Conservation (phyloP, 2,329 filamentous ascomycete species). For the Botrytis pseudocinerea region DNA sequence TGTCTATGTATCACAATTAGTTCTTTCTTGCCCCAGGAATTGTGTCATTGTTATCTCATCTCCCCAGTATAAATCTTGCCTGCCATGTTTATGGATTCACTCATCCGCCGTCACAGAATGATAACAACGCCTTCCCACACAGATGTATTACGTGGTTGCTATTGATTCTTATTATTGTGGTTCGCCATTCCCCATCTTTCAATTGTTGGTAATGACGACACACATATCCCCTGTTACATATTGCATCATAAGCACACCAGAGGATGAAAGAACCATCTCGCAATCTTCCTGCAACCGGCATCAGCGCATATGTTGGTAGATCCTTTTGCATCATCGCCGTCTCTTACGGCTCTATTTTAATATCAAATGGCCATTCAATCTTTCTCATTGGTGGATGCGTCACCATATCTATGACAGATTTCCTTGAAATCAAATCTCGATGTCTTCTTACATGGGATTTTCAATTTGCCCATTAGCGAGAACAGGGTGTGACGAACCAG, state of each 20-base stretch:
- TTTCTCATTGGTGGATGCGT: background rate
- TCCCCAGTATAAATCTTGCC: background rate
- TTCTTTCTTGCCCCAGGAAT: background rate
- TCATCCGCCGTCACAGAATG: background rate
- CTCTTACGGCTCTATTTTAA: background rate
- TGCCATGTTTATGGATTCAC: background rate
- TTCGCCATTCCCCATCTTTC: background rate
- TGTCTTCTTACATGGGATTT: constrained; percentile 2
- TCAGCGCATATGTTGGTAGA: background rate
- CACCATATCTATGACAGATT: background rate
- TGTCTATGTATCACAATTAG: background rate
- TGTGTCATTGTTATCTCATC: constrained; percentile 2
- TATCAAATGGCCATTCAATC: background rate
- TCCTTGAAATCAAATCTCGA: constrained; percentile 2
- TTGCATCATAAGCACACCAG: constrained; percentile 7
- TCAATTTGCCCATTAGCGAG: constrained; percentile 8
- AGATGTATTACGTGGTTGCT: background rate
- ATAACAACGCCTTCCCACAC: background rate
- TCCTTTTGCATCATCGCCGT: background rate
- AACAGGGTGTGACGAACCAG: background rate
- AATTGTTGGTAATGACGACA: constrained; percentile 10
- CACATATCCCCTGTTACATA: background rate
- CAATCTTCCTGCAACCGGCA: background rate
- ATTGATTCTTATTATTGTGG: background rate
- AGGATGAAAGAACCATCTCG: background rate